Evolutionary conservation across 768 basidiomycete species (phyloP), one percentile per base, ranked within the genome.

Genomic region (Leccinum ochraceum): DNA sequence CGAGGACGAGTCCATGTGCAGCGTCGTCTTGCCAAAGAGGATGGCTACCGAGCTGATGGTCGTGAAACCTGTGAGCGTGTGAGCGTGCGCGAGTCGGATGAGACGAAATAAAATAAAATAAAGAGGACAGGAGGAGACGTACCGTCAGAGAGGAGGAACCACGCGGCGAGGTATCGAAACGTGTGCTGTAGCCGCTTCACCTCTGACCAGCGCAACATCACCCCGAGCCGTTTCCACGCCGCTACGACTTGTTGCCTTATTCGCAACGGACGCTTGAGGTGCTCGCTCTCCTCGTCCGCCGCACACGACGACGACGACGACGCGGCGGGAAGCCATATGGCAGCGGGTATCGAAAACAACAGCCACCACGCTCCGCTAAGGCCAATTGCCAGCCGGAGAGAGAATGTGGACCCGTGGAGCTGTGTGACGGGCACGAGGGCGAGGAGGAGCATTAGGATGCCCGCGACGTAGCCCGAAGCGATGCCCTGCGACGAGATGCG

Each of bases 91-190:
- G 37, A 6, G 37, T 17, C 4, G 26, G 20, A 4, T 28, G 3
- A 22, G 49, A 26, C 26, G 5, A 26, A 28, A 28, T 28, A 7
- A 28, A 1, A 28, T 28, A 1, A 22, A 0, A 22, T 22, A 13
- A 34, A n/a, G 1, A 46, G 36, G 32, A 56, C 5, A 22, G 2
- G 10, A 26, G 42, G 17, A 26, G 32, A 74, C 83, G 49, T 56
- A 91, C 94, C 92, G 67, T 98, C 95, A 1, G 91, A 93, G 24
- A 98, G 83, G 13, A 98, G 81, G 72, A 97, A 95, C 95, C 95
- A 98, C 0, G 96, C 94, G 6, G 87, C 83, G 48, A 98, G 86
- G 67, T 93, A 98, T 65, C 83, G 83, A 79, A 95, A 98, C 1
- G 95, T 94, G 68, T 94, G 88, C 32, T 83, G 81, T 16, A 98